Base-by-base conservation (phyloP, 2,329 filamentous ascomycete species). In the Helotiales sp. region DNA sequence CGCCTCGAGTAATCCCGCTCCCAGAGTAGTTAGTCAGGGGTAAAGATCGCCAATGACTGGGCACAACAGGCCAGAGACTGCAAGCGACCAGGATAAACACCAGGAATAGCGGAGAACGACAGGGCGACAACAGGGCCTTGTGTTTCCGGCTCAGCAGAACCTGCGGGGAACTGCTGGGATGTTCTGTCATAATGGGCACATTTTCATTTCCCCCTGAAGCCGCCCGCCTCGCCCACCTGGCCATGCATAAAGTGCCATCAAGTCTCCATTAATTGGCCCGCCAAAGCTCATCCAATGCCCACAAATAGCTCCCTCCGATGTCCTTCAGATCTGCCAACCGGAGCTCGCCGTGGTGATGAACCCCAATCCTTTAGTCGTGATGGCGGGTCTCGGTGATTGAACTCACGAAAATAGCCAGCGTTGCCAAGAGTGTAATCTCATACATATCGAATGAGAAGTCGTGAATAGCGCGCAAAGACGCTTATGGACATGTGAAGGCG, bases 121-220 rank as follows among this genome's bases (percentile, higher is more conserved):
- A 20, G 40, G n/a, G n/a, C n/a, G n/a, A n/a, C n/a, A n/a, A n/a
- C n/a, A n/a, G n/a, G n/a, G 40, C 40, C 40, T 45, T 45, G 40
- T 45, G 40, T 63, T 49, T 54, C 30, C 49, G 55, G 59, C 22
- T 34, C 17, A 20, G 40, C 28, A 32, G 32, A 63, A 52, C 10
- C 57, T 45, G 60, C 52, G 60, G 64, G 64, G 54, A 66, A 40
- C 13, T 26, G 40, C 49, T 32, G 57, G 50, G 52, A 15, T 57
- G 1, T 45, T 45, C 20, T 45, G 40, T n/a, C 40, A 45, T 45
- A 3, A 37, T 22, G n/a, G 52, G 32, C 52, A 57, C 52, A 37
- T 57, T 24, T 57, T 57, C 30, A 59, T 63, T 63, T 52, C 52
- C 64, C 60, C 60, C 55, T 66, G 60, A 54, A 40, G 59, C 64